Evolutionary conservation across 306 rosid genomes (phyloP).

Genomic region (Prunus fruticosa): DNA sequence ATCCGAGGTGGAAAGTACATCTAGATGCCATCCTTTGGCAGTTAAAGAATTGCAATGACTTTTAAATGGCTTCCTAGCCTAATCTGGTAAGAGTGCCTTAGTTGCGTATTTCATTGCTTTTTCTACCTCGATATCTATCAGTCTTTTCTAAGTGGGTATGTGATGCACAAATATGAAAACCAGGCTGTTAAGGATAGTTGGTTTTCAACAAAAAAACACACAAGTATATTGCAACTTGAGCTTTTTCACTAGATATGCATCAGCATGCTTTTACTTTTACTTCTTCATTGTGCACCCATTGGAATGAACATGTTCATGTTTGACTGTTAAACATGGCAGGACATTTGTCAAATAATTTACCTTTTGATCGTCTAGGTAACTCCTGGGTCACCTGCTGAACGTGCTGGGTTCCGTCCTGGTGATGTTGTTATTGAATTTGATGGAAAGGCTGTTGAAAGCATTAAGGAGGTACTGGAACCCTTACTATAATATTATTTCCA

Average conservation of each 20-base stretch:
- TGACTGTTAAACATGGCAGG: neutral
- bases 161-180: neutral
- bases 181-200: neutral
- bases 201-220: neutral
- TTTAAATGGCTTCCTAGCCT: neutral
- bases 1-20: neutral
- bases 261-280: neutral
- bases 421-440: constrained; percentile 81
- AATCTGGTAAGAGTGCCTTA: neutral
- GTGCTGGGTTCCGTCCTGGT: constrained; percentile 75
- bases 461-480: constrained; percentile 56
- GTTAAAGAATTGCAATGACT: neutral
- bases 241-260: neutral
- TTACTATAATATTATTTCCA: neutral
- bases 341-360: constrained; percentile 4
- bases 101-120: neutral
- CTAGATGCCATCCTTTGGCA: neutral
- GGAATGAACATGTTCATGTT: neutral
- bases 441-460: constrained; percentile 65
- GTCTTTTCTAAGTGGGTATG: neutral
- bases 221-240: neutral
- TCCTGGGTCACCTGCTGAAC: constrained; percentile 83
- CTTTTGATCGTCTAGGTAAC: constrained; percentile 55
- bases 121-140: neutral
- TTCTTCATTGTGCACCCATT: neutral